Conservation (phyloP, 495 filamentous ascomycete genomes). For the Xylaria venustula region DNA sequence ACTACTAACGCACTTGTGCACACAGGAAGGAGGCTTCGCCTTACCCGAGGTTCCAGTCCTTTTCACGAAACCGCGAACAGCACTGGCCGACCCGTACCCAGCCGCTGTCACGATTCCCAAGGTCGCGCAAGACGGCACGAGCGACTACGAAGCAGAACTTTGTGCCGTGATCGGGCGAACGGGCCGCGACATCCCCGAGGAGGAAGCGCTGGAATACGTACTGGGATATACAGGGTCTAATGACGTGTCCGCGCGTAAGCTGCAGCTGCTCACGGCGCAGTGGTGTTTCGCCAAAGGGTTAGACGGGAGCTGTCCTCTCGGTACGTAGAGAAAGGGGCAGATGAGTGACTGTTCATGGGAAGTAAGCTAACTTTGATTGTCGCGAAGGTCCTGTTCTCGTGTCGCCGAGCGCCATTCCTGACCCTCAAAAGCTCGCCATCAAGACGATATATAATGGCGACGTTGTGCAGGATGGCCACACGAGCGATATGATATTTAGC, state of each 20-base stretch:
- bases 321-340: conserved; percentile 35
- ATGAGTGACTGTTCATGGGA: neutral
- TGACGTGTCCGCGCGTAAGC: conserved; percentile 44
- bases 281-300: conserved; percentile 53
- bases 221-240: conserved; percentile 49
- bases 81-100: conserved; percentile 43
- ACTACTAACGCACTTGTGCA: neutral
- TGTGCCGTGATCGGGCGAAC: conserved; percentile 45
- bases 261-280: conserved; percentile 47
- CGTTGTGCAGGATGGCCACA: conserved; percentile 39
- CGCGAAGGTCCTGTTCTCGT: conserved; percentile 36
- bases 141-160: conserved; percentile 53
- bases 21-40: conserved; percentile 33
- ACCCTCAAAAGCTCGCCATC: conserved; percentile 30
- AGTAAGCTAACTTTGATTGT: neutral
- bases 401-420: conserved; percentile 45
- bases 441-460: conserved; percentile 48
- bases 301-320: conserved; percentile 48
- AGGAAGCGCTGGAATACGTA: conserved; percentile 47
- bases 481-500: conserved; percentile 36
- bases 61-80: conserved; percentile 48
- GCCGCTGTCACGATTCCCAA: conserved; percentile 45
- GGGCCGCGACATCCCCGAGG: conserved; percentile 47
- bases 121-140: conserved; percentile 43
- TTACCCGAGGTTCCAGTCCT: conserved; percentile 42